These are phyloP conservation scores for Stephanodiscus minutulus DNA, from an alignment of 108 stramenopile genomes.

Conservation along the genomic window DNA sequence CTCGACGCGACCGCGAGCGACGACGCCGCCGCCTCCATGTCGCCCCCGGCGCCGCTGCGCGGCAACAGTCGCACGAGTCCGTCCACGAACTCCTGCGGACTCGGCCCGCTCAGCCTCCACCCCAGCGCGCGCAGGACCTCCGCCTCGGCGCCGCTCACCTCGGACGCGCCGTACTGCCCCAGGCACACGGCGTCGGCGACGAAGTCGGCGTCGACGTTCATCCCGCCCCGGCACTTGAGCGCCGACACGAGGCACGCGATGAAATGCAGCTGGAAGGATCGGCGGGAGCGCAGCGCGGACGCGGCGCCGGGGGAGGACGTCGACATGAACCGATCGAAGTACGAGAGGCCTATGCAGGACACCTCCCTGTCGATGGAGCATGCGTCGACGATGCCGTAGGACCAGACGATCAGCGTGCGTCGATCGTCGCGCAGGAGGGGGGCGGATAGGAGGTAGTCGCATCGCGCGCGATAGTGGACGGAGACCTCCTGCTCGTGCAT, in stretches of 20 bases:
- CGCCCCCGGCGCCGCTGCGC: neutral
- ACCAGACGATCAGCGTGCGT: slow-evolving; percentile 8
- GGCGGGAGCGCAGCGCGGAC: neutral
- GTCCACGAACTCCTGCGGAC: slow-evolving; percentile 25
- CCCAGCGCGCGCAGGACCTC: slow-evolving; percentile 15
- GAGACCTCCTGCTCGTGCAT: slow-evolving; percentile 6
- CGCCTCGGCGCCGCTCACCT: slow-evolving; percentile 16
- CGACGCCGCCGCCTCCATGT: neutral
- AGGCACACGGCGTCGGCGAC: slow-evolving; percentile 7
- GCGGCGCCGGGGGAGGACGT: slow-evolving; percentile 12
- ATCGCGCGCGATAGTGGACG: neutral
- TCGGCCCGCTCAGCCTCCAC: slow-evolving; percentile 30
- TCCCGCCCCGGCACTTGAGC: slow-evolving; percentile 24
- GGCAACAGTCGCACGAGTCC: neutral
- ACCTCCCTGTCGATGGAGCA: slow-evolving; percentile 20
- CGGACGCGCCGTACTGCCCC: slow-evolving; percentile 1
- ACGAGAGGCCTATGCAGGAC: slow-evolving; percentile 10
- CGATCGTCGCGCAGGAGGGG: neutral
- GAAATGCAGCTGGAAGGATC: slow-evolving; percentile 27
- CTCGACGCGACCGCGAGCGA: neutral
- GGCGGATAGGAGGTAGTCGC: neutral
- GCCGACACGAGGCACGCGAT: slow-evolving; percentile 10
- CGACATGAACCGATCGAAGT: slow-evolving; percentile 38
- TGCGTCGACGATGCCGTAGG: slow-evolving; percentile 24
- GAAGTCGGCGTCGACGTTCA: slow-evolving; percentile 25